Evolutionary conservation across 768 basidiomycete genomes (phyloP).

Genomic region (Royoungia palumana): DNA sequence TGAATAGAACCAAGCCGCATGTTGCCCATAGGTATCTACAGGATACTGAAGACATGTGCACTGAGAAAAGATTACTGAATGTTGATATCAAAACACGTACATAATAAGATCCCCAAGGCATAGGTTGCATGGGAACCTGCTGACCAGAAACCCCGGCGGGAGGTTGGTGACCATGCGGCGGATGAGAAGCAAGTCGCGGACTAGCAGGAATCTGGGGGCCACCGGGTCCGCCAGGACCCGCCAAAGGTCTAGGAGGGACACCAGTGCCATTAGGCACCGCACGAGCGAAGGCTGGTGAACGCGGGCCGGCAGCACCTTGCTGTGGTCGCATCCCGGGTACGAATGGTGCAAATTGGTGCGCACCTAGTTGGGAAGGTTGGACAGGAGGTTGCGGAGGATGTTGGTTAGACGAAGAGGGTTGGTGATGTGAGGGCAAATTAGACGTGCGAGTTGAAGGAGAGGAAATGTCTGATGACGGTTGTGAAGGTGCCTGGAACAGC

Average conservation of each 20-base stretch:
- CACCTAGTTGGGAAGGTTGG: conserved; percentile 41
- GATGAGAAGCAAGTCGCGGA: conserved; percentile 61
- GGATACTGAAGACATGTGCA: conserved; percentile 34
- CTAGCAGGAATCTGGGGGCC: conserved; percentile 55
- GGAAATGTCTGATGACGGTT: conserved; percentile 50
- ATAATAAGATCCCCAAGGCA: conserved; percentile 50
- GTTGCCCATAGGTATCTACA: conserved; percentile 48
- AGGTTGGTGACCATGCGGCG: conserved; percentile 45
- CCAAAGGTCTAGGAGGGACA: conserved; percentile 44
- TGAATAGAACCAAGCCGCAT: conserved; percentile 38
- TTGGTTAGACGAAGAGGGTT: conserved; percentile 35
- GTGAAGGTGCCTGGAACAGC: conserved; percentile 45
- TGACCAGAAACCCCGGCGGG: conserved; percentile 49
- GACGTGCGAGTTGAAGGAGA: conserved; percentile 57
- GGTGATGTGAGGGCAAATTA: conserved; percentile 48
- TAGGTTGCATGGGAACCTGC: conserved; percentile 39
- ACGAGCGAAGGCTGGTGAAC: conserved; percentile 65
- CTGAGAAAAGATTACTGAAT: conserved; percentile 1
- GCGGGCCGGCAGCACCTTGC: conserved; percentile 49
- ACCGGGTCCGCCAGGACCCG: conserved; percentile 48
- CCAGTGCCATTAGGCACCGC: conserved; percentile 59
- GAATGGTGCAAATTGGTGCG: conserved; percentile 46
- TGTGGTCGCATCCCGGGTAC: conserved; percentile 48
- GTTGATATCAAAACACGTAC: conserved; percentile 40
- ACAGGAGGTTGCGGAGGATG: conserved; percentile 37